Evolutionary conservation across 257 asterid genomes (phyloP).

Genomic region (Vinca minor): DNA sequence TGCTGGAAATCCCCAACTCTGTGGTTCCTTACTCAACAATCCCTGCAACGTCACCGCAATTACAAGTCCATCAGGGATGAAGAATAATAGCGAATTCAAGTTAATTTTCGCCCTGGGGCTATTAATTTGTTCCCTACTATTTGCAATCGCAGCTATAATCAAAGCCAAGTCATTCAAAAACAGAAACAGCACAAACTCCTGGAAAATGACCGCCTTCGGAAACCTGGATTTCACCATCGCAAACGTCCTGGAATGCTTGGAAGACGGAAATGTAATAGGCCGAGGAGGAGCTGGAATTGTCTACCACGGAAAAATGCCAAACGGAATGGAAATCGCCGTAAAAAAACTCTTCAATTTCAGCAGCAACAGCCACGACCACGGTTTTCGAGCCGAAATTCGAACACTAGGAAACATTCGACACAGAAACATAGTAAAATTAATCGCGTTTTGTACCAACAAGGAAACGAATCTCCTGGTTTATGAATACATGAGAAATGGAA

Average conservation of each 20-base stretch:
- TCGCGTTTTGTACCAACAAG: constrained; percentile 78
- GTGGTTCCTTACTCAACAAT: constrained; percentile 53
- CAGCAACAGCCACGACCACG: constrained; percentile 65
- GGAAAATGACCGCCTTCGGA: constrained; percentile 84
- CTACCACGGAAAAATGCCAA: constrained; percentile 68
- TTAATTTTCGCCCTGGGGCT: constrained; percentile 71
- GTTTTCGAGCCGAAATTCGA: constrained; percentile 72
- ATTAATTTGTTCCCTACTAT: constrained; percentile 55
- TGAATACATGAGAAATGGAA: constrained; percentile 91
- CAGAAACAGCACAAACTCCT: constrained; percentile 35
- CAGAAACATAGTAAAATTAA: constrained; percentile 64
- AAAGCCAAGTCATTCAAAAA: constrained; percentile 81
- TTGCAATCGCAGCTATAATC: constrained; percentile 61
- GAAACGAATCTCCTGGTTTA: constrained; percentile 83
- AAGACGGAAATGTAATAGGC: constrained; percentile 86
- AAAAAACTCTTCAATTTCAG: constrained; percentile 60
- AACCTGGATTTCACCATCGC: constrained; percentile 61
- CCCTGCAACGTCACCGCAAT: constrained; percentile 51
- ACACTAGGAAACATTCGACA: constrained; percentile 88
- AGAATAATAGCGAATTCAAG: constrained; percentile 51
- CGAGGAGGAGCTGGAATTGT: constrained; percentile 92
- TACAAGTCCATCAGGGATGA: constrained; percentile 22
- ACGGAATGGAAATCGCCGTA: constrained; percentile 78
- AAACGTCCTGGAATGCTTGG: constrained; percentile 70
- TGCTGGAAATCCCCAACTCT: constrained; percentile 72